Base-by-base conservation (phyloP, 495 filamentous ascomycete genomes). In the Lineolata rhizophorae region DNA sequence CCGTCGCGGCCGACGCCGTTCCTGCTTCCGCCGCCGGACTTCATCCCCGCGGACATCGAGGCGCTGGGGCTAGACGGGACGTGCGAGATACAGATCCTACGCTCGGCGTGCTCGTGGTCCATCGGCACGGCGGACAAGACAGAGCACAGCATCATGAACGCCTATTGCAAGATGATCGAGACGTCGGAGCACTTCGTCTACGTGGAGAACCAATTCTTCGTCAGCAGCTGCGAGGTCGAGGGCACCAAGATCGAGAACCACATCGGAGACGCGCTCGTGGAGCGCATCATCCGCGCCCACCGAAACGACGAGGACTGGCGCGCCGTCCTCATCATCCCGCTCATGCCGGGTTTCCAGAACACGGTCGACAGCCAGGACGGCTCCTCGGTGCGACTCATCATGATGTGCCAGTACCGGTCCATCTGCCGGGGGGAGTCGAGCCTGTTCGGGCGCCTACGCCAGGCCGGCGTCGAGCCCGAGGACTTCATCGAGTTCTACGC, bases 161-260 rank as follows among this genome's bases (percentile, higher is more conserved):
- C 87, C 18, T 99, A 99, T 42, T 65, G 87, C 43, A 87, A 92
- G 47, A 62, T 87, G 52, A 99, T 99, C 34, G 73, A 87, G 44
- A 68, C 82, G 33, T 92, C 82, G 5, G 83, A 99, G 29, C 87
- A 95, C 44, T 93, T 95, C 39, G 80, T 99, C 35, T 95, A 99
- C 50, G 91, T 99, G 38, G 87, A 99, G 46, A 99, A 99, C 48
- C 87, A 99, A 50, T 99, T 99, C 58, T 99, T 91, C 56, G 78
- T 99, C 56, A 87, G 73, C 34, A 91, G 78, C 34, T 91, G 81
- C 36, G 76, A 84, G 41, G 81, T 84, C 11, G 70, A 91, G 35
- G 78, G 76, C 22, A 76, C 69, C 27, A 77, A 72, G 46, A 85
- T 99, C 35, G 68, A 84, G 46, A 99, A 99, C 42, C 62, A 68